These are phyloP conservation scores for Taiozyma sp. DNA, from an alignment of 1,139 yeast species.

Conservation along the genomic window DNA sequence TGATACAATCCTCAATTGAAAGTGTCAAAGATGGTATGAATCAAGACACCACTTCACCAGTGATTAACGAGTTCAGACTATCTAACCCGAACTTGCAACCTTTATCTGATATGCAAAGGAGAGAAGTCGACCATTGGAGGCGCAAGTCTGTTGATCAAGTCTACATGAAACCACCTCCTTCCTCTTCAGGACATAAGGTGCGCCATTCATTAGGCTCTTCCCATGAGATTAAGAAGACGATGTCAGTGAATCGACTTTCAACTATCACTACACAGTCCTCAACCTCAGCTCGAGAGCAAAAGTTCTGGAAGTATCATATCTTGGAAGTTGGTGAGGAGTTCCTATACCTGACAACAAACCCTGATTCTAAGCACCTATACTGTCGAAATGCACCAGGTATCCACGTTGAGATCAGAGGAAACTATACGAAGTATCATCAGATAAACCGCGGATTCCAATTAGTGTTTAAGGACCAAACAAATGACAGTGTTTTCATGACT, in stretches of 20 bases:
- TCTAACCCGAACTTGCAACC: slow-evolving; percentile 21
- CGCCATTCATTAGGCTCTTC: slow-evolving; percentile 3
- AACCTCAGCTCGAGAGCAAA: slow-evolving; percentile 2
- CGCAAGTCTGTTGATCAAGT: slow-evolving; percentile 1
- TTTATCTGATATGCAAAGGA: slow-evolving; percentile 6
- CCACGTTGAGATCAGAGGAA: slow-evolving; percentile 36
- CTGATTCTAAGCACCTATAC: slow-evolving; percentile 47
- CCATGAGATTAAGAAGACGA: background rate
- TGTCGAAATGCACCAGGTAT: slow-evolving; percentile 55
- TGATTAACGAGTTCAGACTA: slow-evolving; percentile 3
- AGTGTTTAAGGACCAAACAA: slow-evolving; percentile 12
- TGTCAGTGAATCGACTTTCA: background rate
- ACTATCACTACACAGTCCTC: background rate
- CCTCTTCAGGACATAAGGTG: background rate
- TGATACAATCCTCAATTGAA: background rate
- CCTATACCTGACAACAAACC: slow-evolving; percentile 54
- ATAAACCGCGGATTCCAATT: slow-evolving; percentile 21
- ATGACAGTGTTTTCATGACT: slow-evolving; percentile 11
- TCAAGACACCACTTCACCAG: background rate
- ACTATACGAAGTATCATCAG: slow-evolving; percentile 9
- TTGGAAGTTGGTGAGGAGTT: slow-evolving; percentile 39
- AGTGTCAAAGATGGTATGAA: background rate
- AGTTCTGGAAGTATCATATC: slow-evolving; percentile 59
- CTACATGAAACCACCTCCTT: background rate
- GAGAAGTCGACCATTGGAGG: slow-evolving; percentile 1